Evolutionary conservation across 1,139 yeast genomes (phyloP).

Genomic region (Hanseniaspora sp.): DNA sequence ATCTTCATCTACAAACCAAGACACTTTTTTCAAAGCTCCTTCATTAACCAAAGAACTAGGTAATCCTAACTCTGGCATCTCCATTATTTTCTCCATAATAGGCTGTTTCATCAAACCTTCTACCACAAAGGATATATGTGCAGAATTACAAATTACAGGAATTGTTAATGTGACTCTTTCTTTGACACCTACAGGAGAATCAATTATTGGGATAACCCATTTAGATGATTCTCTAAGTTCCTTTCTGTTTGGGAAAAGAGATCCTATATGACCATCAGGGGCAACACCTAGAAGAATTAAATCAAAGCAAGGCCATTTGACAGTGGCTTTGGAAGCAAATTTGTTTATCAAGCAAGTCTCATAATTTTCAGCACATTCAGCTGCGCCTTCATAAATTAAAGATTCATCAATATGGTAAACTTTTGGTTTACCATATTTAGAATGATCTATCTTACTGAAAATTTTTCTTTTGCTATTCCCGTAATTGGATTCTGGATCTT

Average conservation of each 20-base stretch:
- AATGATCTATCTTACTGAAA: conserved; percentile 49
- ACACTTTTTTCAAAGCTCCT: conserved; percentile 89
- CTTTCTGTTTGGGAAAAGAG: conserved; percentile 78
- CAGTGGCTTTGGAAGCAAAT: conserved; percentile 94
- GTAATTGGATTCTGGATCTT: conserved; percentile 71
- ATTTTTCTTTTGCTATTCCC: conserved; percentile 78
- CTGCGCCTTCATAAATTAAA: conserved; percentile 61
- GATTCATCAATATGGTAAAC: conserved; percentile 75
- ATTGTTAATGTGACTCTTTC: conserved; percentile 84
- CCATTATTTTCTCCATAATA: conserved; percentile 83
- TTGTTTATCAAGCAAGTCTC: conserved; percentile 76
- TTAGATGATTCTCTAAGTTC: conserved; percentile 84
- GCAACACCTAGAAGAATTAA: conserved; percentile 88
- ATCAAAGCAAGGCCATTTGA: conserved; percentile 89
- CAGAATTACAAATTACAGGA: conserved; percentile 92
- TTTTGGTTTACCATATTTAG: conserved; percentile 47
- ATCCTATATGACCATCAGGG: conserved; percentile 96
- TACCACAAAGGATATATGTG: conserved; percentile 83
- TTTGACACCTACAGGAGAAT: conserved; percentile 84
- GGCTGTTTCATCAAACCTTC: conserved; percentile 96
- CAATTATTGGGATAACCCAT: conserved; percentile 89
- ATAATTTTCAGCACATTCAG: conserved; percentile 87
- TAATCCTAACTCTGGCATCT: conserved; percentile 90
- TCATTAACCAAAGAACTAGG: conserved; percentile 92
- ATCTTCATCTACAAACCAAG: conserved; percentile 96